Conservation (phyloP, 768 basidiomycete genomes). For the Amanita rimosa region DNA sequence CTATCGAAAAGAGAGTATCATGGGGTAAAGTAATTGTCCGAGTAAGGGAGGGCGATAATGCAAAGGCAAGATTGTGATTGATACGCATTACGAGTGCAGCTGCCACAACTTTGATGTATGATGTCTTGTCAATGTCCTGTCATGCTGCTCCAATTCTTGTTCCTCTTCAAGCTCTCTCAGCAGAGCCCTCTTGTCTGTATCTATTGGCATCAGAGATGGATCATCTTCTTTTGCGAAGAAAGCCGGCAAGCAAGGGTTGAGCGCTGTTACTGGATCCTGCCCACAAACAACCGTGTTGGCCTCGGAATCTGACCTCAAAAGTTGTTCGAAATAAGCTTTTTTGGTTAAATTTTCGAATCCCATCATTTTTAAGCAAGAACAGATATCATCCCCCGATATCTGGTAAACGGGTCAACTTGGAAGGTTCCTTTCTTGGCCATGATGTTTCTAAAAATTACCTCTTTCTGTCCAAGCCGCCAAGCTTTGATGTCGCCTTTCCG, state of each 20-base stretch:
- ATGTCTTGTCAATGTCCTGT: slow-evolving; percentile 17
- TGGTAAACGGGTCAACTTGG: slow-evolving; percentile 13
- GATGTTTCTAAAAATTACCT: slow-evolving; percentile 16
- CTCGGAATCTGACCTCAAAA: slow-evolving; percentile 13
- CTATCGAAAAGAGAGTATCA: slow-evolving; percentile 73
- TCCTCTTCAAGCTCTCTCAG: slow-evolving; percentile 32
- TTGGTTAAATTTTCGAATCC: slow-evolving; percentile 26
- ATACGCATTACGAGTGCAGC: slow-evolving; percentile 3
- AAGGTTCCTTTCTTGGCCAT: neutral
- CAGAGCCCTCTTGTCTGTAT: slow-evolving; percentile 16
- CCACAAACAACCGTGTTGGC: no score
- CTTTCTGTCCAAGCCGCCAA: slow-evolving; percentile 40
- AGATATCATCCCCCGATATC: slow-evolving; percentile 33
- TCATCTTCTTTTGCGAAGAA: neutral
- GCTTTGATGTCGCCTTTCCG: slow-evolving; percentile 50
- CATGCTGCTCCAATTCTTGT: slow-evolving; percentile 24
- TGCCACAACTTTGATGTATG: slow-evolving; percentile 35
- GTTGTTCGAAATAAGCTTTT: slow-evolving; percentile 27
- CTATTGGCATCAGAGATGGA: slow-evolving; percentile 12
- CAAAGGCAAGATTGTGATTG: slow-evolving; percentile 34
- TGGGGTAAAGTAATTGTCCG: slow-evolving; percentile 85
- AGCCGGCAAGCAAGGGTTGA: neutral
- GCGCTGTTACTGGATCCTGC: neutral
- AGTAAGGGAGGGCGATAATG: slow-evolving; percentile 37
- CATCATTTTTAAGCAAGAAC: slow-evolving; percentile 37